Evolutionary conservation across 371 early-diverging fungal species (phyloP).

Genomic region (Zychaea mexicana): DNA sequence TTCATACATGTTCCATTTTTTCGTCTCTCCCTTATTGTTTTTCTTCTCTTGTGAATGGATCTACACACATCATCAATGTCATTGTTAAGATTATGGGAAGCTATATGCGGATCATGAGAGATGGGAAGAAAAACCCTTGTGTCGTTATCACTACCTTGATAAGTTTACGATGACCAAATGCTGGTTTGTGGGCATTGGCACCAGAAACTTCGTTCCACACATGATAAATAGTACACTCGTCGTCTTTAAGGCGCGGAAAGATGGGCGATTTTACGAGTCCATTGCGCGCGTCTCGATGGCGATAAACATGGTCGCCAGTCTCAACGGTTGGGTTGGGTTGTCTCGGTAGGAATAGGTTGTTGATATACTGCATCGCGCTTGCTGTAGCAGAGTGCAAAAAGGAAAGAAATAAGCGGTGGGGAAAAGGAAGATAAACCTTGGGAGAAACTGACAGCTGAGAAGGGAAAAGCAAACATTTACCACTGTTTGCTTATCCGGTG

Average conservation of each 20-base stretch:
- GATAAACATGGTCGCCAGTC: constrained; percentile 52
- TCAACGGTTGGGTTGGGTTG: constrained; percentile 40
- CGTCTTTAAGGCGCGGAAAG: constrained; percentile 35
- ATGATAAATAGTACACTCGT: constrained; percentile 42
- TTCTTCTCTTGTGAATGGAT: constrained; percentile 43
- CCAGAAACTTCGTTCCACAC: constrained; percentile 50
- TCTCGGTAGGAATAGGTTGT: constrained; percentile 28
- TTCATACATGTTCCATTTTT: constrained; percentile 59
- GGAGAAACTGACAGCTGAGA: no score
- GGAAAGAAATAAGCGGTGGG: constrained; percentile 5
- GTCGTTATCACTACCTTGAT: constrained; percentile 40
- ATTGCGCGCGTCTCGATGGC: constrained; percentile 39
- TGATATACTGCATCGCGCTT: constrained; percentile 22
- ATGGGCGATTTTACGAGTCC: constrained; percentile 48
- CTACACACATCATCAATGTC: constrained; percentile 14
- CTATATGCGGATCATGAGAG: no score
- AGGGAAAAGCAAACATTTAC: no score
- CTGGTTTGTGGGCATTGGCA: constrained; percentile 38
- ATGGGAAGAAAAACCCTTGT: not conserved
- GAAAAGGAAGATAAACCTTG: not conserved
- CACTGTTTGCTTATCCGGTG: no score
- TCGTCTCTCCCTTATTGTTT: constrained; percentile 35
- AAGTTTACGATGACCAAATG: constrained; percentile 51
- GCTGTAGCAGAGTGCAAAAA: not conserved
- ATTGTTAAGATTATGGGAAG: no score